Percentiles rank a stretch among this genome's conserved stretches.
These are phyloP conservation scores for Rhizophagus clarus DNA, from an alignment of 192 early-diverging fungal genomes.

Conservation along the genomic window DNA sequence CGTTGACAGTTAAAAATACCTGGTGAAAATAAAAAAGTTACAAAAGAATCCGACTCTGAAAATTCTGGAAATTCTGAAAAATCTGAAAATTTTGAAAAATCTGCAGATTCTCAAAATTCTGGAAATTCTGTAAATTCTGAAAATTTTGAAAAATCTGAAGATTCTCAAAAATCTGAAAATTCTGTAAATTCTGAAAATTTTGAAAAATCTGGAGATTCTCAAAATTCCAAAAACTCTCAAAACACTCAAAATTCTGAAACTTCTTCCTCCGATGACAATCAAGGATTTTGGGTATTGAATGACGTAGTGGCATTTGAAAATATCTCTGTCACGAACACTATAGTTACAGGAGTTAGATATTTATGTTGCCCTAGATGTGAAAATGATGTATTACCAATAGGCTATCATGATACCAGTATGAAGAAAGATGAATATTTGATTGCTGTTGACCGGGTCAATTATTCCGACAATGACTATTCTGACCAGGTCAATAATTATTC, in stretches of 20 bases:
- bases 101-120: too few species aligned
- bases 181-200: too few species aligned
- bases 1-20: constrained; percentile 1
- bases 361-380: constrained; percentile 78
- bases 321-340: constrained; percentile 67
- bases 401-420: constrained; percentile 61
- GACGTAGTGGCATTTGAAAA: constrained; percentile 82
- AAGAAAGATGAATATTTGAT: constrained; percentile 59
- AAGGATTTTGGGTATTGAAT: constrained; percentile 54
- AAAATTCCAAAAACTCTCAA: too few species aligned
- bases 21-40: neutral
- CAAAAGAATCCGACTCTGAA: neutral
- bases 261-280: neutral
- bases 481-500: too few species aligned
- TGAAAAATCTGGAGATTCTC: too few species aligned
- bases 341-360: constrained; percentile 59
- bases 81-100: too few species aligned
- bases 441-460: constrained; percentile 61
- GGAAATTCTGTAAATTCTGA: too few species aligned
- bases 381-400: constrained; percentile 63
- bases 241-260: too few species aligned
- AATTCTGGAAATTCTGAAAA: too few species aligned
- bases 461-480: constrained; percentile 25
- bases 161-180: too few species aligned
- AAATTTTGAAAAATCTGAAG: too few species aligned